Evolutionary conservation across 176 grass and related monocot species (phyloP).

Genomic region (Aegilops bicornis): DNA sequence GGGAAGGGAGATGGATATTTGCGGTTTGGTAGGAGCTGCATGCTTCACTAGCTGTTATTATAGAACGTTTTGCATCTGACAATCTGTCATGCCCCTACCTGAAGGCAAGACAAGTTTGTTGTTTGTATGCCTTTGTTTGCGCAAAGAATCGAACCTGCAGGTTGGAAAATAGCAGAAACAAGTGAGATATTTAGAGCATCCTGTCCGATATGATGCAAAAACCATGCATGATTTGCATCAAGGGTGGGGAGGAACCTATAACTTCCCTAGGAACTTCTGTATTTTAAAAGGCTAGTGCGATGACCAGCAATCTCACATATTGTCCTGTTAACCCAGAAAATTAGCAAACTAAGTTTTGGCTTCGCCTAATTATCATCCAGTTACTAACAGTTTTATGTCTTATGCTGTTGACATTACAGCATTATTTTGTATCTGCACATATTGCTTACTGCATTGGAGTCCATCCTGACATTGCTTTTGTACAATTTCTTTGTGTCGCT

Average conservation of each 20-base stretch:
- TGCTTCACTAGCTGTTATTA: background rate
- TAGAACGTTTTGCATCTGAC: background rate
- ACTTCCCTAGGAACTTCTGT: background rate
- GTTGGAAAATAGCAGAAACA: background rate
- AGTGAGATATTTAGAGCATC: background rate
- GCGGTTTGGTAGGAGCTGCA: background rate
- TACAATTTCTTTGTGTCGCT: conserved; percentile 8
- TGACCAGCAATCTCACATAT: background rate
- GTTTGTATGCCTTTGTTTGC: background rate
- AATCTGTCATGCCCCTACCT: background rate
- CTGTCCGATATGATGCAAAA: background rate
- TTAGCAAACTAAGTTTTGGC: background rate
- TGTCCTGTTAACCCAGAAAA: background rate
- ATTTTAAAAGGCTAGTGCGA: background rate
- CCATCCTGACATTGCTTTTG: background rate
- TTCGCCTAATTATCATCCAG: background rate
- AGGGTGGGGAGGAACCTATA: background rate
- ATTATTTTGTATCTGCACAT: background rate
- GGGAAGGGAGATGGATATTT: background rate
- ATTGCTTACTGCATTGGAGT: background rate
- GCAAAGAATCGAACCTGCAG: background rate
- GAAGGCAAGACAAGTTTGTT: background rate
- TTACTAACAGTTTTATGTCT: background rate
- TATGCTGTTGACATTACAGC: background rate
- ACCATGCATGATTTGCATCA: background rate